Percentiles rank a stretch among this genome's conserved stretches.
These are phyloP conservation scores for Marchantia polymorpha DNA, from an alignment of 225 moss, liverwort and hornwort species.

Conservation along the genomic window DNA sequence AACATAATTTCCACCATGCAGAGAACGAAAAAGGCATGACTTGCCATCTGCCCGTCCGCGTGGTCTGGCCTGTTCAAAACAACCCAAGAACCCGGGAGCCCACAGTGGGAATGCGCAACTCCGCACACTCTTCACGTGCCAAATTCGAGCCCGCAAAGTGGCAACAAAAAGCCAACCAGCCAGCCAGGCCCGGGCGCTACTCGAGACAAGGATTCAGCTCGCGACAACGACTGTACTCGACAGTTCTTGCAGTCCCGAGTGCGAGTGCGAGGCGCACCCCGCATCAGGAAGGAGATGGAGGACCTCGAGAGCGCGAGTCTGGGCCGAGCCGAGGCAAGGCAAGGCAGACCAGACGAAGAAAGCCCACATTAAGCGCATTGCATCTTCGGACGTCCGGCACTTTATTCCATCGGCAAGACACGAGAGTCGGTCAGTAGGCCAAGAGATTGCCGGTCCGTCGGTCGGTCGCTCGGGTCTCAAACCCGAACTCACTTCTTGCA, in stretches of 20 bases:
- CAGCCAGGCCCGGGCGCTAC: not conserved
- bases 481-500: not conserved
- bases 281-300: not conserved
- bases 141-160: not conserved
- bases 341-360: not conserved
- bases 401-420: not conserved
- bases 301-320: not conserved
- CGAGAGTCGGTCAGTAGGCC: not conserved
- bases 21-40: not conserved
- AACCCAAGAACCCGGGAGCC: not conserved
- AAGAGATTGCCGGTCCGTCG: not conserved
- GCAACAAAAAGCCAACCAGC: not conserved
- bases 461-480: not conserved
- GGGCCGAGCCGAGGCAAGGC: not conserved
- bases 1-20: too few species aligned
- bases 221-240: not conserved
- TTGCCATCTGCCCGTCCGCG: not conserved
- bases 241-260: not conserved
- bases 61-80: not conserved
- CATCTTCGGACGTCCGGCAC: not conserved
- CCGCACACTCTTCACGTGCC: not conserved
- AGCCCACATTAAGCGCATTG: not conserved
- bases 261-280: not conserved
- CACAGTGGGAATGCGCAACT: not conserved
- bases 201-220: not conserved